A percentile compares a stretch with the other conserved stretches of the same genome.
Evolutionary conservation across 768 basidiomycete genomes (phyloP).

Genomic region (Mycena kentingensis): DNA sequence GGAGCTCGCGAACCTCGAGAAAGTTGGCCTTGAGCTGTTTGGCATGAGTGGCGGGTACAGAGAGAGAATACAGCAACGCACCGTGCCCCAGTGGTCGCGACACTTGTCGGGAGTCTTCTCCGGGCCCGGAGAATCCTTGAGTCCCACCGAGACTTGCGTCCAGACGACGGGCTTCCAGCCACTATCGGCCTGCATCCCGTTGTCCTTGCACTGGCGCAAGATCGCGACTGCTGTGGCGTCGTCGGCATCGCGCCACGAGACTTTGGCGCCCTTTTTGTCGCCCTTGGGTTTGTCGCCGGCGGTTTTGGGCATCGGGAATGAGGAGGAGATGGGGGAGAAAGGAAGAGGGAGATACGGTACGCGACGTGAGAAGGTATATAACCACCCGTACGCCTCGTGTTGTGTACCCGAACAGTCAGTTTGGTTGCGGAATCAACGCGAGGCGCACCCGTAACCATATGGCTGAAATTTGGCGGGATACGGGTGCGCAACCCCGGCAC

Average conservation of each 20-base stretch:
- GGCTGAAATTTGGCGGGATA: no score
- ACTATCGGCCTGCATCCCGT: slow-evolving; percentile 5
- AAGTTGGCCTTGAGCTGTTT: slow-evolving; percentile 22
- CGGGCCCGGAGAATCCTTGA: not conserved
- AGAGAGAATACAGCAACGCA: not conserved
- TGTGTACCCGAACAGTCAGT: no score
- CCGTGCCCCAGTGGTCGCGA: slow-evolving; percentile 4
- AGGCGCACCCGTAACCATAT: no score
- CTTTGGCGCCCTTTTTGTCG: no score
- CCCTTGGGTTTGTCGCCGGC: no score
- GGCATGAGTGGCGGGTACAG: not conserved
- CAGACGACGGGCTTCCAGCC: slow-evolving; percentile 11
- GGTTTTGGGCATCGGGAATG: no score
- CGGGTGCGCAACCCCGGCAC: no score
- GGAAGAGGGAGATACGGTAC: no score
- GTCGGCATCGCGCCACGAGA: slow-evolving; percentile 4
- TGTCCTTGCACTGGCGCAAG: not conserved
- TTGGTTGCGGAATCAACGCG: no score
- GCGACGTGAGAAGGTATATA: no score
- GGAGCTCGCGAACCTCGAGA: slow-evolving; percentile 16
- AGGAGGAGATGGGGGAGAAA: no score
- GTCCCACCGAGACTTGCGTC: not conserved
- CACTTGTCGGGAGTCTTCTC: slow-evolving; percentile 1
- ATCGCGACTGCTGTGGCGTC: not conserved
- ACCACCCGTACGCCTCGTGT: no score